These are phyloP conservation scores for Auxenochlorella pyrenoidosa DNA, from an alignment of 139 green algal species.

Conservation along the genomic window DNA sequence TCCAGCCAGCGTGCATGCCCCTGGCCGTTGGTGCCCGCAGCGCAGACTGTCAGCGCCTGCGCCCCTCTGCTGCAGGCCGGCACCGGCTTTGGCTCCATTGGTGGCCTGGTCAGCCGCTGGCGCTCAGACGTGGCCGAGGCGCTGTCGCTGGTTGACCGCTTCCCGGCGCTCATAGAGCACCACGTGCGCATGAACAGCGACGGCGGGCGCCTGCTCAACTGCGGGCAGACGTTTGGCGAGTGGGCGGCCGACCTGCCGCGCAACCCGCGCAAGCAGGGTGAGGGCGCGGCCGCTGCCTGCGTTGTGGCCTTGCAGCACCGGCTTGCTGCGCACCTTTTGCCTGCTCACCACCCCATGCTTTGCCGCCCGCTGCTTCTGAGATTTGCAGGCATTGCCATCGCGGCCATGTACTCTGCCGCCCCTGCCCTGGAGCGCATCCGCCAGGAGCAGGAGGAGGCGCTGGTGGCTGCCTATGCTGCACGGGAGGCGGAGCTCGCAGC, in stretches of 20 bases:
- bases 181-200: conserved; percentile 6
- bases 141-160: not conserved
- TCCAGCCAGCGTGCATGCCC: too few species aligned
- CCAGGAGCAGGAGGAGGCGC: not conserved
- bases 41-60: too few species aligned
- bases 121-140: not conserved
- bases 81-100: conserved; percentile 14
- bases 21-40: too few species aligned
- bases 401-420: conserved; percentile 3
- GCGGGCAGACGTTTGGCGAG: not conserved
- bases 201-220: not conserved
- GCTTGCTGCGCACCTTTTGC: not conserved
- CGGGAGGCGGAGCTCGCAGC: not conserved
- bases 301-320: not conserved
- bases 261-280: conserved; percentile 11
- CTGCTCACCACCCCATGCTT: not conserved
- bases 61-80: not conserved
- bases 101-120: not conserved
- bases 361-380: not conserved
- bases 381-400: conserved; percentile 8
- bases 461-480: not conserved
- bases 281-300: not conserved
- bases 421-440: conserved; percentile 4
- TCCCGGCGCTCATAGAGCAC: conserved; percentile 15
- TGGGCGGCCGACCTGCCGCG: conserved; percentile 1